These are phyloP conservation scores for Dictyostelium capitatum DNA, from an alignment of 78 protist species.

Conservation along the genomic window DNA sequence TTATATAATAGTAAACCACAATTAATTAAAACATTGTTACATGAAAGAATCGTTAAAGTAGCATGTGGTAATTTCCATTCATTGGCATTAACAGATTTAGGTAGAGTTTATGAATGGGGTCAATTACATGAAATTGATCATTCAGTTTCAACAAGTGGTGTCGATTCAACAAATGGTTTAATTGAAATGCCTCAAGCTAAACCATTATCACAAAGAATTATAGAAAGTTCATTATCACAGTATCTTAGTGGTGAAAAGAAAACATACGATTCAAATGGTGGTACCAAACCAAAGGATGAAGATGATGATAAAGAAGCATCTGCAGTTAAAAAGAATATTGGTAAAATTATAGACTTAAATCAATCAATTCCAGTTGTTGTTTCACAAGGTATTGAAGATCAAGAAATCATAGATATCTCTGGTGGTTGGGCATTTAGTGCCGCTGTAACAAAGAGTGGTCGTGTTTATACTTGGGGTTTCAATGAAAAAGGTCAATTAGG, in stretches of 20 bases:
- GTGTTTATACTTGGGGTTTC: constrained; percentile 83
- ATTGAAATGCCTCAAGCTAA: constrained; percentile 37
- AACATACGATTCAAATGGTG: constrained; percentile 32
- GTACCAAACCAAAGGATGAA: constrained; percentile 15
- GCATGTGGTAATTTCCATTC: constrained; percentile 66
- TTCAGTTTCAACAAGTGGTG: not conserved
- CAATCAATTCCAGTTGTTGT: constrained; percentile 41
- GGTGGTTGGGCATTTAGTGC: constrained; percentile 82
- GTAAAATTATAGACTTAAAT: constrained; percentile 58
- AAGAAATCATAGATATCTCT: constrained; percentile 22
- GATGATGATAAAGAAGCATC: constrained; percentile 21
- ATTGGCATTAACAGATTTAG: constrained; percentile 66
- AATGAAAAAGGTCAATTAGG: constrained; percentile 85
- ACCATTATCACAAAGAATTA: constrained; percentile 10
- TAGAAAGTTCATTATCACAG: constrained; percentile 52
- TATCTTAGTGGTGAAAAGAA: constrained; percentile 59
- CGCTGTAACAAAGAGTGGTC: constrained; percentile 36
- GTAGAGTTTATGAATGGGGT: constrained; percentile 81
- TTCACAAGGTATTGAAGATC: not conserved
- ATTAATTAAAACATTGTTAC: not conserved
- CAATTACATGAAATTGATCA: constrained; percentile 51
- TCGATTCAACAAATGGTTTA: constrained; percentile 20
- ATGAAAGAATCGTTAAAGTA: constrained; percentile 31
- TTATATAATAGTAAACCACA: not conserved
- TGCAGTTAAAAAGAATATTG: constrained; percentile 17